A percentile compares a stretch with the other conserved stretches of the same genome.
phyloP scores from a whole-genome alignment of 148 eudicot genomes.

The Silene conica region DNA sequence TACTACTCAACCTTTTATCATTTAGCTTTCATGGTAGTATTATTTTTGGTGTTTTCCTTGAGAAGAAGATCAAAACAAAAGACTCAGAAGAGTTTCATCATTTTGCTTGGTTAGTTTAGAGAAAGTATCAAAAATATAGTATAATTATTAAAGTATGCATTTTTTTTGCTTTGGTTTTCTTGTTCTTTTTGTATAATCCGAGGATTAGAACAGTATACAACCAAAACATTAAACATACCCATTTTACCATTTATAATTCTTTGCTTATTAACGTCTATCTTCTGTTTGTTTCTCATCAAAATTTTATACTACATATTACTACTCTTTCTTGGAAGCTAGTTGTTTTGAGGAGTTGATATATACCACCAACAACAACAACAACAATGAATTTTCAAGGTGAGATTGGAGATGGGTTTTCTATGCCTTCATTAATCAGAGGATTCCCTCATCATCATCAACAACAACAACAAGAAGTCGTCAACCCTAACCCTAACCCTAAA shows the following conservation, averaged over 20 bases:
- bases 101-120: conserved; percentile 1
- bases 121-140: background rate
- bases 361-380: background rate
- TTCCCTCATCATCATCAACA: conserved; percentile 22
- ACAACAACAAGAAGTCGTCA: conserved; percentile 18
- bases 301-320: background rate
- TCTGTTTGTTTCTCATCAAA: background rate
- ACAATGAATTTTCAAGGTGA: conserved; percentile 24
- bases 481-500: conserved; percentile 35
- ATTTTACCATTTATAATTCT: conserved; percentile 12
- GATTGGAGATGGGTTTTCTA: conserved; percentile 31
- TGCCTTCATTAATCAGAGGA: conserved; percentile 35
- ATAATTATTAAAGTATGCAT: background rate
- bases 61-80: conserved; percentile 4
- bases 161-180: conserved; percentile 24
- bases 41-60: conserved; percentile 15
- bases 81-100: background rate
- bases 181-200: conserved; percentile 47
- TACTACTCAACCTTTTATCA: conserved; percentile 12
- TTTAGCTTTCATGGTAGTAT: background rate
- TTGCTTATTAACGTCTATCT: conserved; percentile 38
- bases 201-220: conserved; percentile 30
- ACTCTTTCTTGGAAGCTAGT: conserved; percentile 34
- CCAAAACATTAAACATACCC: conserved; percentile 27
- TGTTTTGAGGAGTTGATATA: conserved; percentile 37